Conservation (phyloP, 2,329 filamentous ascomycete species). For the Arthroderma uncinatum region DNA sequence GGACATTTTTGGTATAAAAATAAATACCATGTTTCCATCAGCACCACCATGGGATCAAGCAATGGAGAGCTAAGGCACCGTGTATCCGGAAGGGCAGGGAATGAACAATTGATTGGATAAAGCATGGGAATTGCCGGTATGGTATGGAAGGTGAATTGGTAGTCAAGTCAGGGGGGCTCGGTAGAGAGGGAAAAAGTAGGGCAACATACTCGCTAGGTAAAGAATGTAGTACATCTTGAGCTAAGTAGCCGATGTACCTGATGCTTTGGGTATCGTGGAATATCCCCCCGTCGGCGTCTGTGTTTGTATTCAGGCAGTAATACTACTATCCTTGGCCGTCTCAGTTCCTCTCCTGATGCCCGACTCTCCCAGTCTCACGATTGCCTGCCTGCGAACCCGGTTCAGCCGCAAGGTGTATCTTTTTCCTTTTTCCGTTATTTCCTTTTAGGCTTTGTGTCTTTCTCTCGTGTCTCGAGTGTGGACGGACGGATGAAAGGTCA, state of each 20-base stretch:
- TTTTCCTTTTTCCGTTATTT: not conserved
- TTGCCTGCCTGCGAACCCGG: conserved; percentile 12
- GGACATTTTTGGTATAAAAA: not conserved
- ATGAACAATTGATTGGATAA: not conserved
- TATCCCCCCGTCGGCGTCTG: not conserved
- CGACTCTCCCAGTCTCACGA: conserved; percentile 17
- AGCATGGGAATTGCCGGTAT: not conserved
- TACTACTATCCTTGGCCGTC: conserved; percentile 9
- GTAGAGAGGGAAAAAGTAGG: conserved; percentile 13
- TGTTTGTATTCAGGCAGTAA: conserved; percentile 8
- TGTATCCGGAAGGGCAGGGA: not conserved
- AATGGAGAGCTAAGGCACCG: not conserved
- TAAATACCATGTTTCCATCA: not conserved
- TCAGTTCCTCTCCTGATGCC: conserved; percentile 11
- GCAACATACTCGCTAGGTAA: conserved; percentile 61
- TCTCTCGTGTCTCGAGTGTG: conserved; percentile 9
- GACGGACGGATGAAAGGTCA: conserved; percentile 12
- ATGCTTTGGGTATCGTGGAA: conserved; percentile 15
- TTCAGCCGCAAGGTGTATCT: not conserved
- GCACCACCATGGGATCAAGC: not conserved
- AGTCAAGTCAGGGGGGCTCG: not conserved
- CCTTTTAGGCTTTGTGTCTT: not conserved
- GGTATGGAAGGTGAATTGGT: not conserved
- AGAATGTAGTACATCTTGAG: conserved; percentile 43
- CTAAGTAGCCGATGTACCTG: conserved; percentile 6